Evolutionary conservation across 2,329 filamentous ascomycete genomes (phyloP), one percentile per base, ranked within the genome.

Genomic region (Zymoseptoria passerinii): DNA sequence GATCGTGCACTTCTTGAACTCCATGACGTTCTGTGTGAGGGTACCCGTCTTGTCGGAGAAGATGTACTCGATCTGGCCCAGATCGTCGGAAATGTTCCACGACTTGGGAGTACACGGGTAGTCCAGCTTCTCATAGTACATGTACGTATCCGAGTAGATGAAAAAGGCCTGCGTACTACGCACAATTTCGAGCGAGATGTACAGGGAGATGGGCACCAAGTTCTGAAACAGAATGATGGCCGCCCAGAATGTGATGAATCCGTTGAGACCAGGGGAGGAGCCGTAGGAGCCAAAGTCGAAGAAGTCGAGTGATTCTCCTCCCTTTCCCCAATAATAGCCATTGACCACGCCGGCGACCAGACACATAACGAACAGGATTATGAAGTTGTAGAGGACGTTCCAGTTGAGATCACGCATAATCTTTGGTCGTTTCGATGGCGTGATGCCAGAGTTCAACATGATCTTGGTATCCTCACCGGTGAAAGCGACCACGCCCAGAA

Each of bases 41-140:
- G 90, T 95, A 59, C 90, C 90, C 0, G 90, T 95, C 76, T 95
- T 95, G 79, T 95, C 90, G 0, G 90, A 96, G 74, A 99, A 99
- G 65, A 99, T 96, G 77, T 97, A 99, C 75, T 97, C 94, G 62
- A 99, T 96, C 75, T 99, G 94, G 10, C 94, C 94, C 52, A 99
- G 81, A 68, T 99, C 95, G 70, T 99, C 94, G 0, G 92, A 97
- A 54, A 99, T 97, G 71, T 97, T 99, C 94, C 94, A 99, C 0
- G 92, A 91, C 71, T 97, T 97, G 4, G 95, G 94, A 9, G 95
- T 90, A 71, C 95, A 99, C 1, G 92, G 91, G 70, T 96, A 92
- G 69, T 96, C 91, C 64, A 96, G 85, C 68, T 85, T 86, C 58
- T 94, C 94, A 76, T 99, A 96, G 75, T 97, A 99, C 95, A 99